Evolutionary conservation across 768 basidiomycete genomes (phyloP), one percentile per base, ranked within the genome.

Genomic region (Lepiota brunneoincarnata): DNA sequence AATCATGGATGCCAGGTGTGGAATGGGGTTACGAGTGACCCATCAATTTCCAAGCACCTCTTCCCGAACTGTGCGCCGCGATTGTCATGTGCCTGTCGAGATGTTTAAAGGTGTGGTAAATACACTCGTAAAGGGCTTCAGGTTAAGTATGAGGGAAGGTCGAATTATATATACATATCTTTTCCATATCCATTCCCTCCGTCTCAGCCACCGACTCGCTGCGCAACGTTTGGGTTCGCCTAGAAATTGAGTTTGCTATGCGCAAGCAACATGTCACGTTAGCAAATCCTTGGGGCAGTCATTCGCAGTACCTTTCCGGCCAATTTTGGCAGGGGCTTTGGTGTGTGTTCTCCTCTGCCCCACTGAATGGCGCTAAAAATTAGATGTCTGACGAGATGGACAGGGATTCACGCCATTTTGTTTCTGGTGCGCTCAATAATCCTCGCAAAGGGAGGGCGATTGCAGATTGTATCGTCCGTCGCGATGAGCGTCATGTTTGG

Each of bases 351-450:
- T 11, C 18, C 15, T 17, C 23, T 34, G 37, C n/a, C 0, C 23
- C 12, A n/a, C 21, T 15, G 18, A 18, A n/a, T 12, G 23, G 14
- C 14, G 12, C 3, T 40, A 12, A 39, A 37, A 15, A 15, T 6
- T 39, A 12, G 1, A 5, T 20, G 21, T 10, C 34, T 35, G 31
- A n/a, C 24, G 7, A 24, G 20, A 15, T 4, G 31, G 6, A 44
- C 51, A 69, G 73, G 73, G 20, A 64, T 73, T 40, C 73, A 74
- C 57, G 56, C 64, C 21, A 63, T 73, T 26, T 64, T 76, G 28
- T 75, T 70, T 59, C 56, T 59, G 26, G 66, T 72, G 39, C 70
- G 72, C 52, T 44, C 64, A 21, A 67, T 57, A 51, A 66, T 73
- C 20, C 68, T 75, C 24, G 52, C 65, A 23, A 54, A 63, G 26